Evolutionary conservation across 1,139 yeast genomes (phyloP), one percentile per base, ranked within the genome.

Genomic region (Taphrina communis): DNA sequence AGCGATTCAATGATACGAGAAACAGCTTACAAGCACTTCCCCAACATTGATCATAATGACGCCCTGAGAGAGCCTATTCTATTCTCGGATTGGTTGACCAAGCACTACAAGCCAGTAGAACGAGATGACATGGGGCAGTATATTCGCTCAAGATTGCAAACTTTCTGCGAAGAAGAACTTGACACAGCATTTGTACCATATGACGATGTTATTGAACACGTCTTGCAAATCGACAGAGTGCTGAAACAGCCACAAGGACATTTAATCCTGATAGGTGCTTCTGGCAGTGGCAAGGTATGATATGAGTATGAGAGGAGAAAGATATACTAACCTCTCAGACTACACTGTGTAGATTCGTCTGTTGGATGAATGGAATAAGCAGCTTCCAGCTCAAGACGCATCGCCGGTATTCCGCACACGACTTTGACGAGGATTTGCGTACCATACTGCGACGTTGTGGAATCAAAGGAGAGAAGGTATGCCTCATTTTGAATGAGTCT

Each of bases 171-270:
- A 70, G 83, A 81, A 68, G 96, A 89, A 74, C 93, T 88, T 70
- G 90, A 87, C 65, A 82, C 83, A 2, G 80, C 86, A 5, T 77
- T 91, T 42, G 84, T 90, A 0, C 78, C 92, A 9, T 88, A 86
- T 76, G 88, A 88, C 69, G 93, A 88, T 9, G 80, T 91, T 71
- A 78, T 93, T 14, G 94, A 88, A 70, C 93, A 92, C 76, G 83
- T 88, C 35, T 79, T 93, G 50, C 79, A 97, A 69, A 86, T 93
- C 68, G 97, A 93, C 75, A 80, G 98, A 70, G 96, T 91, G 0
- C 77, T 94, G 69, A 83, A 88, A 70, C 97, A 92, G 75, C 87
- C 89, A 0, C 97, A 92, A 74, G 98, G 98, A 0, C 98, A 94
- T 78, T 79, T 90, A 82, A 90, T 94, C 72, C 77, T 94, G 62